Percentiles rank a stretch among this genome's conserved stretches.
Evolutionary conservation across 1,139 yeast species (phyloP).

Genomic region (Yamadazyma diddensiae): DNA sequence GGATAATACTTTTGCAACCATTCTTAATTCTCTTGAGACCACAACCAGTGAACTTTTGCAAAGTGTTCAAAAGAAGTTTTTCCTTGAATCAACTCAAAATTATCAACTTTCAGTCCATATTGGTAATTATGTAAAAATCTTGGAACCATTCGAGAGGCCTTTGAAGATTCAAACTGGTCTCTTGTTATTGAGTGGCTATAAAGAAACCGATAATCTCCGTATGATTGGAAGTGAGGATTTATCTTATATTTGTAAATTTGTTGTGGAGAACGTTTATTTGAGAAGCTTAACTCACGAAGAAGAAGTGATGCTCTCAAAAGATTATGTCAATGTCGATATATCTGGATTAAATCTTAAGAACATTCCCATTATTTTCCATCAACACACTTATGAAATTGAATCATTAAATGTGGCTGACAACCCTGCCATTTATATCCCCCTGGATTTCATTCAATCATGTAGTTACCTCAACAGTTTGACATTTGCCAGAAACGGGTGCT

Average conservation of each 20-base stretch:
- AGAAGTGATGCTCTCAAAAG: constrained; percentile 60
- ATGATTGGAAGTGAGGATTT: constrained; percentile 87
- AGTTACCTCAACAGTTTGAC: constrained; percentile 64
- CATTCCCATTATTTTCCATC: constrained; percentile 80
- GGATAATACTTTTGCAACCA: constrained; percentile 80
- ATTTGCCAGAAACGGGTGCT: constrained; percentile 72
- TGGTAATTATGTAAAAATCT: constrained; percentile 74
- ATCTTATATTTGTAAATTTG: constrained; percentile 81
- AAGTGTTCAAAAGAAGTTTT: constrained; percentile 71
- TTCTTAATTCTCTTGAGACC: constrained; percentile 71
- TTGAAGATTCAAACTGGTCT: constrained; percentile 73
- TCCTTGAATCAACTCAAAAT: constrained; percentile 64
- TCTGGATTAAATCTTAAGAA: constrained; percentile 75
- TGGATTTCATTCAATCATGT: constrained; percentile 84
- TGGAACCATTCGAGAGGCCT: constrained; percentile 75
- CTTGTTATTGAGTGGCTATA: constrained; percentile 75
- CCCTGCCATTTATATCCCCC: constrained; percentile 80
- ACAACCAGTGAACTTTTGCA: constrained; percentile 73
- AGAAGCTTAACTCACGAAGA: constrained; percentile 67
- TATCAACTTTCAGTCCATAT: constrained; percentile 77
- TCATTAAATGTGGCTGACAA: constrained; percentile 82
- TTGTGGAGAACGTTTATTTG: constrained; percentile 68
- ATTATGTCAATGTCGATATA: constrained; percentile 73
- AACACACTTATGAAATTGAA: constrained; percentile 78
- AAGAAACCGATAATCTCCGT: constrained; percentile 68